These are phyloP conservation scores for Nothophytophthora sp. DNA, from an alignment of 352 stramenopile genomes.

Conservation along the genomic window DNA sequence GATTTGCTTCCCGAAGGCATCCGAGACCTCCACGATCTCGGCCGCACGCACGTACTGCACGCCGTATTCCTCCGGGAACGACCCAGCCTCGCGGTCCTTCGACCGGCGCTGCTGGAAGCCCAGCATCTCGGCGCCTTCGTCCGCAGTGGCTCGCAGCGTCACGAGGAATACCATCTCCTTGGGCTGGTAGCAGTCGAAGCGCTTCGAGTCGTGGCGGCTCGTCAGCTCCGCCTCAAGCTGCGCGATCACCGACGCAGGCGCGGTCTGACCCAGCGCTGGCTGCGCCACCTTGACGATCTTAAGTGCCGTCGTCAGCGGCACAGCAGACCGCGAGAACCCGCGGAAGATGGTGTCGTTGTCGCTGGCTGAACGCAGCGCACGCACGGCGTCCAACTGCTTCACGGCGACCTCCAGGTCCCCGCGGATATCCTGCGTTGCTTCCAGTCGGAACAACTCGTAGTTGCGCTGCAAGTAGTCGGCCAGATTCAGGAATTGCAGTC, in stretches of 20 bases:
- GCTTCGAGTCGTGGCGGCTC: constrained; percentile 34
- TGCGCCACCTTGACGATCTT: constrained; percentile 87
- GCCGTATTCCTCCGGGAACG: constrained; percentile 90
- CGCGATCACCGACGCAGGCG: constrained; percentile 81
- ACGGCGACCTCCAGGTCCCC: constrained; percentile 88
- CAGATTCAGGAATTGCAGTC: constrained; percentile 95
- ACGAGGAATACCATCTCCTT: constrained; percentile 96
- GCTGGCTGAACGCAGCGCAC: constrained; percentile 37
- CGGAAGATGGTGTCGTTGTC: constrained; percentile 61
- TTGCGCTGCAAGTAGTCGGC: constrained; percentile 94
- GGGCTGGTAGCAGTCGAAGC: constrained; percentile 91
- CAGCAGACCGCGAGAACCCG: constrained; percentile 45
- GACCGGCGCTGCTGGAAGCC: constrained; percentile 38
- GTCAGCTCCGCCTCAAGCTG: constrained; percentile 90
- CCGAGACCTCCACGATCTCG: constrained; percentile 82
- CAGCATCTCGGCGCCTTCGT: constrained; percentile 72
- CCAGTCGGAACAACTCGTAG: constrained; percentile 91
- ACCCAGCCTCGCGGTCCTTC: constrained; percentile 18
- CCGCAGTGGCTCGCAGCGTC: constrained; percentile 60
- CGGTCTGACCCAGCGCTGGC: constrained; percentile 88
- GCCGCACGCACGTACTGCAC: constrained; percentile 77
- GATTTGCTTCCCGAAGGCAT: constrained; percentile 75
- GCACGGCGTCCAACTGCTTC: constrained; percentile 56
- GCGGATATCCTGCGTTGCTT: constrained; percentile 88
- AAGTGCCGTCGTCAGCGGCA: constrained; percentile 36